phyloP scores from a whole-genome alignment of 1,284 basidiomycete genomes.

The Sanguinoderma infundibulare region DNA sequence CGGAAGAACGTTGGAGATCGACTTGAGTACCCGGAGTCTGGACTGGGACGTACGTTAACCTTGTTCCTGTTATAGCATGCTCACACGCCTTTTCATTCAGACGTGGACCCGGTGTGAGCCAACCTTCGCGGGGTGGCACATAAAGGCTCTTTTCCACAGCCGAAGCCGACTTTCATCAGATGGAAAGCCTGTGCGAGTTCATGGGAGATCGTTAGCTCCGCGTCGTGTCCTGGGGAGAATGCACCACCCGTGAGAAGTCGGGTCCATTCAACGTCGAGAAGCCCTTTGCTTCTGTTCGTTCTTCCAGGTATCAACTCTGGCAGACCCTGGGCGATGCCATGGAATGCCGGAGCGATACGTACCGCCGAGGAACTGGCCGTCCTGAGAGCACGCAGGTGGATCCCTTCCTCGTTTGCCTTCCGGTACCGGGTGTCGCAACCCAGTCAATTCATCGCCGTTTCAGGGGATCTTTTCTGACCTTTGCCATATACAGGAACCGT shows the following conservation, averaged over 20 bases:
- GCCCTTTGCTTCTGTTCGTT: background rate
- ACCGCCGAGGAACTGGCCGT: background rate
- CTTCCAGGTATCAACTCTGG: background rate
- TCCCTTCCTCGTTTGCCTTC: no score
- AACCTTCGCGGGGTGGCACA: no score
- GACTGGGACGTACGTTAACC: no score
- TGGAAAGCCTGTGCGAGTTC: no score
- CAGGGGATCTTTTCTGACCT: background rate
- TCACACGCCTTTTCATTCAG: no score
- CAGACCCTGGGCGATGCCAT: background rate
- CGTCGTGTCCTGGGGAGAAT: background rate
- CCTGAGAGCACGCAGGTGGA: no score
- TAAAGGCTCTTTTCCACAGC: no score
- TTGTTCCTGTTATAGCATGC: no score
- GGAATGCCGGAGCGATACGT: background rate
- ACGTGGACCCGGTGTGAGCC: no score
- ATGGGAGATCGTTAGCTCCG: background rate
- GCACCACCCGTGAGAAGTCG: background rate
- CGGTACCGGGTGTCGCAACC: background rate
- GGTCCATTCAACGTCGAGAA: background rate
- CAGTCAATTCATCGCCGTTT: background rate
- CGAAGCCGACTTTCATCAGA: no score
- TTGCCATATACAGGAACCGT: background rate
- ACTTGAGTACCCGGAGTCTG: no score
- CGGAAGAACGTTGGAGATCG: no score